Percentiles rank a stretch among this genome's conserved stretches.
phyloP scores from a whole-genome alignment of 371 early-diverging fungal genomes.

The Parasitella parasitica region DNA sequence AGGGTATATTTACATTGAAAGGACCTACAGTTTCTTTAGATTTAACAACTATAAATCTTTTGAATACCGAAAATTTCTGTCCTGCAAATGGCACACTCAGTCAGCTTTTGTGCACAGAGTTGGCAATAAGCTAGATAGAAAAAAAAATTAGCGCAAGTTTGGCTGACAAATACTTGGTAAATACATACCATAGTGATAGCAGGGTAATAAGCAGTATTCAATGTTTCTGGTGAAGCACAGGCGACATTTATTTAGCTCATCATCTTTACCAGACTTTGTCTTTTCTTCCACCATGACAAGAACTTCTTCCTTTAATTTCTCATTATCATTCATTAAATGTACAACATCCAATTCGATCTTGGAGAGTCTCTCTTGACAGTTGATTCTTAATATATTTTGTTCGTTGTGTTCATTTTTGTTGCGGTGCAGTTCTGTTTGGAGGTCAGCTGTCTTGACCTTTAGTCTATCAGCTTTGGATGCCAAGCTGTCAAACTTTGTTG shows the following conservation, averaged over 20 bases:
- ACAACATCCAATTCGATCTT: constrained; percentile 6
- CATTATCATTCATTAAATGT: constrained; percentile 10
- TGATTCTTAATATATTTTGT: background rate
- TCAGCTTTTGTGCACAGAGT: constrained; percentile 27
- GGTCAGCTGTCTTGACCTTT: background rate
- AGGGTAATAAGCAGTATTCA: constrained; percentile 34
- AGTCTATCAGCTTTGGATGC: background rate
- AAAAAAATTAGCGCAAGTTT: background rate
- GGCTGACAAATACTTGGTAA: background rate
- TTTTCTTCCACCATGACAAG: background rate
- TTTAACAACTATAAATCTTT: constrained; percentile 24
- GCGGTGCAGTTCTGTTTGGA: background rate
- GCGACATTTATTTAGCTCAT: constrained; percentile 28
- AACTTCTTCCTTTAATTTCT: constrained; percentile 3
- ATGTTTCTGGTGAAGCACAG: constrained; percentile 37
- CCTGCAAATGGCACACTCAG: constrained; percentile 46
- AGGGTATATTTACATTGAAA: background rate
- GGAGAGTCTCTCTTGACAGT: constrained; percentile 8
- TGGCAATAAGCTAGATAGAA: constrained; percentile 35
- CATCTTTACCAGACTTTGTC: constrained; percentile 1
- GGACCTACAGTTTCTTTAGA: background rate
- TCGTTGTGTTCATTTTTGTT: background rate
- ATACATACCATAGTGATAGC: constrained; percentile 42
- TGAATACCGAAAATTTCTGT: constrained; percentile 22
- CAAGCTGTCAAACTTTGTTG: background rate